Conservation (phyloP, 1,284 basidiomycete species). For the Microbotryomycetes sp. region DNA sequence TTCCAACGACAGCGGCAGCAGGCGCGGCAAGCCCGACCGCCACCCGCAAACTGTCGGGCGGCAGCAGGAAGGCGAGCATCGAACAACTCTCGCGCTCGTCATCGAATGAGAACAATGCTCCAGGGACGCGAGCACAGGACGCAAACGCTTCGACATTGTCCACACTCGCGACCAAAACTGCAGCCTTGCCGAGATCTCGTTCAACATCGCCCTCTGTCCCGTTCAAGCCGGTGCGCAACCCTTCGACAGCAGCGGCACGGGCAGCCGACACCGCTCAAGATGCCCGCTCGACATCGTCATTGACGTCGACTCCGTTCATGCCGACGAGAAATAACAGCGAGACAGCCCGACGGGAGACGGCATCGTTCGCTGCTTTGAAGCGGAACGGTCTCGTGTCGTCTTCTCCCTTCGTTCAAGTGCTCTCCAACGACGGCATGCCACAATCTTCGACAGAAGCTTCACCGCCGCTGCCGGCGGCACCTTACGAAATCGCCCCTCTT, state of each 20-base stretch:
- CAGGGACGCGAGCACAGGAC: too few relatives aligned
- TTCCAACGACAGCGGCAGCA: constrained; percentile 2
- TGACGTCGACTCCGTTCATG: too few relatives aligned
- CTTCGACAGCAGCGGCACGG: neutral
- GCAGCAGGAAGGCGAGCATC: neutral
- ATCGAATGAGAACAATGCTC: neutral
- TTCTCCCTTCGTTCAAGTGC: constrained; percentile 13
- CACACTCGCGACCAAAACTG: neutral
- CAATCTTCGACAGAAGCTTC: constrained; percentile 1
- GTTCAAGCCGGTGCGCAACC: constrained; percentile 10
- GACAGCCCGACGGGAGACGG: constrained; percentile 4
- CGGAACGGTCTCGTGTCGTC: constrained; percentile 26
- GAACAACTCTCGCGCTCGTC: neutral
- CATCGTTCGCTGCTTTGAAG: constrained; percentile 16
- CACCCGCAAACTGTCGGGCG: neutral
- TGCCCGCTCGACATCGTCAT: too few relatives aligned
- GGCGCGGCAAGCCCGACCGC: neutral
- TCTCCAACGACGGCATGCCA: neutral
- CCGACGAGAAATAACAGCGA: neutral
- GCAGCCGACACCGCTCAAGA: neutral
- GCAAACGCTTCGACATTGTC: neutral
- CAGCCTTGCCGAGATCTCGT: neutral
- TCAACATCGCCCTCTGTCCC: constrained; percentile 16
- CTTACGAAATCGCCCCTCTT: constrained; percentile 22
- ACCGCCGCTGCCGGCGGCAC: constrained; percentile 17